phyloP scores from a whole-genome alignment of 73 alveolate genomes.

The Paramecium sexaurelia region DNA sequence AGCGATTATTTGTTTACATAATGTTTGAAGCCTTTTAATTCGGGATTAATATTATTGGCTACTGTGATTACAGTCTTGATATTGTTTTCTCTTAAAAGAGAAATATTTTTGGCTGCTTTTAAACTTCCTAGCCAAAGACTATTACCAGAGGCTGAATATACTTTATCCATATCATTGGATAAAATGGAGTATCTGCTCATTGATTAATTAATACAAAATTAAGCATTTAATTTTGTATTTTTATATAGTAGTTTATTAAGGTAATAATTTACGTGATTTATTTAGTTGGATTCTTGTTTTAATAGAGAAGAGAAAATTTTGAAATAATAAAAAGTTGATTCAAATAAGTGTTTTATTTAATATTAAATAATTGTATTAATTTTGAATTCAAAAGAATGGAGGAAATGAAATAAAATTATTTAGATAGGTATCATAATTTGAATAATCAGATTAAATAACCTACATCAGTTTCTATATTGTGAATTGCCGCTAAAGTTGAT shows the following conservation, averaged over 20 bases:
- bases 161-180: not conserved
- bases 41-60: not conserved
- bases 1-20: not conserved
- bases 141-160: not conserved
- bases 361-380: not conserved
- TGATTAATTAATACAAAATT: not conserved
- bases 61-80: constrained; percentile 26
- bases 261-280: not conserved
- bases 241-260: not conserved
- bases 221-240: not conserved
- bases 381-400: constrained; percentile 18
- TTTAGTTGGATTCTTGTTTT: not conserved
- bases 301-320: not conserved
- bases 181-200: not conserved
- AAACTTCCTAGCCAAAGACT: constrained; percentile 2
- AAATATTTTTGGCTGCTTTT: not conserved
- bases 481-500: constrained; percentile 7
- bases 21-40: not conserved
- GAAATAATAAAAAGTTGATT: not conserved
- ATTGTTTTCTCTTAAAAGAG: not conserved
- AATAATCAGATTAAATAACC: not conserved
- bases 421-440: not conserved
- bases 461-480: not conserved
- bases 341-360: not conserved
- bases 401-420: not conserved